Conservation (phyloP, 352 stramenopile species). For the Globisporangium nagaii region DNA sequence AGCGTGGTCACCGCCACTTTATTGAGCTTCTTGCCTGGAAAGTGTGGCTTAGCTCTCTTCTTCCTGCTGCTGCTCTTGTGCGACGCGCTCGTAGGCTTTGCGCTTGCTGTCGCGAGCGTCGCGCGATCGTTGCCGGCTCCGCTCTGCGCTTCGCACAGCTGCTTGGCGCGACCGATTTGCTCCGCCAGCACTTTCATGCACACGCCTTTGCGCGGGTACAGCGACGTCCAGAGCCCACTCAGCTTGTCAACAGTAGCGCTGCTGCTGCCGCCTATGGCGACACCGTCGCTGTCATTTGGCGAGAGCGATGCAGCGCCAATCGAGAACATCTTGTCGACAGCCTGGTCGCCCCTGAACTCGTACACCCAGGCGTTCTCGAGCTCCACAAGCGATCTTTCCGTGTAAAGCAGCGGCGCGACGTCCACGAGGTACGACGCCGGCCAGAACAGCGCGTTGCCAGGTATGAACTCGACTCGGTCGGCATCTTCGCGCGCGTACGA, state of each 20-base stretch:
- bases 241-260: constrained; percentile 5
- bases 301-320: constrained; percentile 17
- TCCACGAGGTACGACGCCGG: constrained; percentile 26
- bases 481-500: constrained; percentile 39
- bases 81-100: neutral
- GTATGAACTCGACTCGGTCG: constrained; percentile 9
- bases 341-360: constrained; percentile 47
- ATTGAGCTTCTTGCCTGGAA: constrained; percentile 37
- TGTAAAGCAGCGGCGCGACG: constrained; percentile 36
- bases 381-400: constrained; percentile 23
- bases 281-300: neutral
- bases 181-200: constrained; percentile 68
- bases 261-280: neutral
- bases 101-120: constrained; percentile 3
- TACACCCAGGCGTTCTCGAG: constrained; percentile 46
- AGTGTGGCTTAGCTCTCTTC: constrained; percentile 35
- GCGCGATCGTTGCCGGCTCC: constrained; percentile 5
- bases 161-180: constrained; percentile 37
- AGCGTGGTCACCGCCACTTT: constrained; percentile 18
- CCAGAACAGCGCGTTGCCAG: constrained; percentile 44
- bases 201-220: constrained; percentile 43
- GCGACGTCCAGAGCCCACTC: constrained; percentile 35
- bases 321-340: constrained; percentile 30
- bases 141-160: constrained; percentile 10
- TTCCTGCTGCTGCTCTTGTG: neutral